Evolutionary conservation across 257 asterid genomes (phyloP).

Genomic region (Anisodus tanguticus): DNA sequence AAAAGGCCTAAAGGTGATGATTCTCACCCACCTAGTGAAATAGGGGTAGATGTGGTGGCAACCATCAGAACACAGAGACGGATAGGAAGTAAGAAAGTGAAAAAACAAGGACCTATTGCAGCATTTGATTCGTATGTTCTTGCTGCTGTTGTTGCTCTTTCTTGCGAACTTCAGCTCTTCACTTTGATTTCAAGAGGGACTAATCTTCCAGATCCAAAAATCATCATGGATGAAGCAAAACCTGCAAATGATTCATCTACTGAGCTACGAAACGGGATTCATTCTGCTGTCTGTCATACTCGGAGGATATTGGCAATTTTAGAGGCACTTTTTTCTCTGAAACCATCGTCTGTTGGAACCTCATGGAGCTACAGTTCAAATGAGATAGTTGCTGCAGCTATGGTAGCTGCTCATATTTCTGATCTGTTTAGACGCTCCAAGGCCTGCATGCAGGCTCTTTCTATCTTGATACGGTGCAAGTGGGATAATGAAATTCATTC

Average conservation of each 20-base stretch:
- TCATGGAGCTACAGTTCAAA: conserved; percentile 94
- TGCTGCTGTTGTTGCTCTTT: conserved; percentile 96
- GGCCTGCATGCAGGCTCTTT: conserved; percentile 94
- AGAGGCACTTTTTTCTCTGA: conserved; percentile 93
- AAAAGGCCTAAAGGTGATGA: conserved; percentile 71
- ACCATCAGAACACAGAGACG: conserved; percentile 48
- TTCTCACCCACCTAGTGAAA: conserved; percentile 45
- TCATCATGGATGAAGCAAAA: conserved; percentile 42
- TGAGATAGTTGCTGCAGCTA: conserved; percentile 99
- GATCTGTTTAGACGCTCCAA: conserved; percentile 88
- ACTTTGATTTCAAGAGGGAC: conserved; percentile 75
- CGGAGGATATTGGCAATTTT: conserved; percentile 84
- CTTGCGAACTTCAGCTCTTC: conserved; percentile 94
- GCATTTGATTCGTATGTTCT: conserved; percentile 97
- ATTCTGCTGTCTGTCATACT: conserved; percentile 88
- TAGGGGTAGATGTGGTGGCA: conserved; percentile 46
- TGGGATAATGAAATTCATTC: conserved; percentile 90
- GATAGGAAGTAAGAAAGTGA: conserved; percentile 50
- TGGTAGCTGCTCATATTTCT: conserved; percentile 99
- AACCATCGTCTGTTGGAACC: conserved; percentile 90
- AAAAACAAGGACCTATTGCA: conserved; percentile 90
- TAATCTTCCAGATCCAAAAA: conserved; percentile 43
- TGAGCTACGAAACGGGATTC: conserved; percentile 66
- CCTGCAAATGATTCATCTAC: conserved; percentile 53
- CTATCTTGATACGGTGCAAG: conserved; percentile 79